A percentile compares a stretch with the other conserved stretches of the same genome.
Conservation (phyloP, 2,329 filamentous ascomycete genomes). For the Xylariaceae sp. region DNA sequence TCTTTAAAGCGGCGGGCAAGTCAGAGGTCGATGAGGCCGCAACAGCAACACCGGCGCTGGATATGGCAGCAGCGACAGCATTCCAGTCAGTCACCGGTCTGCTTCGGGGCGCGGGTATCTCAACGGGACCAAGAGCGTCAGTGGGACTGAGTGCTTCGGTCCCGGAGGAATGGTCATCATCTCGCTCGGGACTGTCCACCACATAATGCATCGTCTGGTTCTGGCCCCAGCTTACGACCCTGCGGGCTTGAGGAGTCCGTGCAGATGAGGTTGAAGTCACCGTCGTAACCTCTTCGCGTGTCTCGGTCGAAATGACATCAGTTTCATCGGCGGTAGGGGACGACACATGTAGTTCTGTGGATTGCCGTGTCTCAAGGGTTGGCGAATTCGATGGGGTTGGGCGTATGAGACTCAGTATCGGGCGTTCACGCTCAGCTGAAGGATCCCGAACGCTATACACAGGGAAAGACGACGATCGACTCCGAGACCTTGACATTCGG, state of each 20-base stretch:
- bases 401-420: constrained; percentile 55
- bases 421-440: constrained; percentile 51
- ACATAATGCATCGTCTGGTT: constrained; percentile 61
- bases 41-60: constrained; percentile 37
- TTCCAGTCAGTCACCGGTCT: constrained; percentile 38
- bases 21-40: constrained; percentile 25
- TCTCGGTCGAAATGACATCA: constrained; percentile 35
- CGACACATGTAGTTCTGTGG: constrained; percentile 5
- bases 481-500: constrained; percentile 26
- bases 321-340: constrained; percentile 23
- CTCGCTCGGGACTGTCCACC: constrained; percentile 51
- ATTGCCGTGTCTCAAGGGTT: constrained; percentile 38
- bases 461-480: constrained; percentile 27
- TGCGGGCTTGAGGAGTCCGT: constrained; percentile 37
- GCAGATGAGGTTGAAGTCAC: constrained; percentile 38
- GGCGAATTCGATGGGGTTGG: constrained; percentile 56
- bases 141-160: constrained; percentile 21
- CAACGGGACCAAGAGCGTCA: constrained; percentile 24
- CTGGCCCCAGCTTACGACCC: constrained; percentile 59
- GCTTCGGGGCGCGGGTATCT: constrained; percentile 19
- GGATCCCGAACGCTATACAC: constrained; percentile 46
- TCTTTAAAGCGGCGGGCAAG: constrained; percentile 14
- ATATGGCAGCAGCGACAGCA: constrained; percentile 47
- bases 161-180: constrained; percentile 28
- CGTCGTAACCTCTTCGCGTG: constrained; percentile 35